These are phyloP conservation scores for Tolypocladium sp. DNA, from an alignment of 2,329 filamentous ascomycete species.

Conservation along the genomic window DNA sequence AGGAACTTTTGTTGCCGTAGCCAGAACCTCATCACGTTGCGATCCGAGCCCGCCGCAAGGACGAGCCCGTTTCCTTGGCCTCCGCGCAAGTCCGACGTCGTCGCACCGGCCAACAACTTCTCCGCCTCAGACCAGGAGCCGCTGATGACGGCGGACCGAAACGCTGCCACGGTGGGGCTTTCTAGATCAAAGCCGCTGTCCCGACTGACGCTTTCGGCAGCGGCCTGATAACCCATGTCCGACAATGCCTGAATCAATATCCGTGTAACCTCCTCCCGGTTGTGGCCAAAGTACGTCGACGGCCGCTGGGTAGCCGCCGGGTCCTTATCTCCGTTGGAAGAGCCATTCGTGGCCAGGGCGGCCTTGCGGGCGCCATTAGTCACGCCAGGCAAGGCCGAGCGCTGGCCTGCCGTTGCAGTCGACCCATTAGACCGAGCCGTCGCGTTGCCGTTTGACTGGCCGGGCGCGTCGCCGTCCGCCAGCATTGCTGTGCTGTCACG, in stretches of 20 bases:
- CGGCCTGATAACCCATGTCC: slow-evolving; percentile 76
- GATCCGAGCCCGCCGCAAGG: slow-evolving; percentile 66
- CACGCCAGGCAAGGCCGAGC: slow-evolving; percentile 12
- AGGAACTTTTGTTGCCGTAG: slow-evolving; percentile 91
- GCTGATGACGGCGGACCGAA: slow-evolving; percentile 68
- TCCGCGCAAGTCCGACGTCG: slow-evolving; percentile 21
- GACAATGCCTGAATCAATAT: slow-evolving; percentile 85
- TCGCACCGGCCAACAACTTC: slow-evolving; percentile 56
- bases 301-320: slow-evolving; percentile 7
- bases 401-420: slow-evolving; percentile 22
- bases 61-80: slow-evolving; percentile 52
- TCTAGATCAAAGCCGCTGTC: slow-evolving; percentile 88
- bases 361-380: slow-evolving; percentile 41
- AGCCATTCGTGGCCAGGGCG: slow-evolving; percentile 44
- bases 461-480: slow-evolving; percentile 42
- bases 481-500: slow-evolving; percentile 50
- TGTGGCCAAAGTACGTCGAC: slow-evolving; percentile 66
- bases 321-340: slow-evolving; percentile 25
- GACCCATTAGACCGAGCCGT: slow-evolving; percentile 28
- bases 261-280: slow-evolving; percentile 85
- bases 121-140: slow-evolving; percentile 86
- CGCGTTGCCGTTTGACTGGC: slow-evolving; percentile 47
- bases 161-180: slow-evolving; percentile 75
- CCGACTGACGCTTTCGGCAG: slow-evolving; percentile 63
- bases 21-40: slow-evolving; percentile 75